Evolutionary conservation across 345 rosid species (phyloP).

Genomic region (Rhizophora mangle): DNA sequence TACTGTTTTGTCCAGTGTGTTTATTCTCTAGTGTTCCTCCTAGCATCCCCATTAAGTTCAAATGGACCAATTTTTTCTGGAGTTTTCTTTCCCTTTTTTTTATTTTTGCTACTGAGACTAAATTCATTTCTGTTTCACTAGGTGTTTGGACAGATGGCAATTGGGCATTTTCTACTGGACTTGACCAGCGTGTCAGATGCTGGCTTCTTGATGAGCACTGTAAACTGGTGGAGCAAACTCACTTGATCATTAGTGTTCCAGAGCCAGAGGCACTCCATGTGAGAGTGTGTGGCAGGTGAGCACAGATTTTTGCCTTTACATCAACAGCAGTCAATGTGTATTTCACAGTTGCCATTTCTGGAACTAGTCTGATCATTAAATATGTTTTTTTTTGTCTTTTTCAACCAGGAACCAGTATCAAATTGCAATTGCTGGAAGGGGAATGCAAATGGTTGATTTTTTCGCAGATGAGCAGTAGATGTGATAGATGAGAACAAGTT

Average conservation of each 20-base stretch:
- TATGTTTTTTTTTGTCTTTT: neutral
- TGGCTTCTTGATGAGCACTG: conserved; percentile 53
- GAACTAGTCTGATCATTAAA: neutral
- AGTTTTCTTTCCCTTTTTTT: neutral
- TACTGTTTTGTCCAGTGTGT: neutral
- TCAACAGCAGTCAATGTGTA: neutral
- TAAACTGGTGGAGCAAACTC: conserved; percentile 51
- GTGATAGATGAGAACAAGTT: neutral
- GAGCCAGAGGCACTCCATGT: conserved; percentile 91
- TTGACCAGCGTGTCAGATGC: conserved; percentile 91
- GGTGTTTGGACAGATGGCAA: conserved; percentile 86
- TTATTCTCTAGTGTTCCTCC: neutral
- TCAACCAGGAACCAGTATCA: conserved; percentile 57
- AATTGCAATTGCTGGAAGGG: conserved; percentile 88
- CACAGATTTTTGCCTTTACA: conserved; percentile 3
- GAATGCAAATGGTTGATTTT: conserved; percentile 84
- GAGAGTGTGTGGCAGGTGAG: conserved; percentile 64
- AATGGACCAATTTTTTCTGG: neutral
- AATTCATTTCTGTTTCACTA: conserved; percentile 29
- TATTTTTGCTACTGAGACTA: neutral
- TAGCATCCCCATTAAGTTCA: neutral
- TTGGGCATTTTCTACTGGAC: conserved; percentile 96
- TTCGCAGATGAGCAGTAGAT: conserved; percentile 6
- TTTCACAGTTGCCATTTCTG: neutral
- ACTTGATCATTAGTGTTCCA: conserved; percentile 64